Base-by-base conservation (phyloP, 441 rosid genomes). In the Raphanus hybrid region DNA sequence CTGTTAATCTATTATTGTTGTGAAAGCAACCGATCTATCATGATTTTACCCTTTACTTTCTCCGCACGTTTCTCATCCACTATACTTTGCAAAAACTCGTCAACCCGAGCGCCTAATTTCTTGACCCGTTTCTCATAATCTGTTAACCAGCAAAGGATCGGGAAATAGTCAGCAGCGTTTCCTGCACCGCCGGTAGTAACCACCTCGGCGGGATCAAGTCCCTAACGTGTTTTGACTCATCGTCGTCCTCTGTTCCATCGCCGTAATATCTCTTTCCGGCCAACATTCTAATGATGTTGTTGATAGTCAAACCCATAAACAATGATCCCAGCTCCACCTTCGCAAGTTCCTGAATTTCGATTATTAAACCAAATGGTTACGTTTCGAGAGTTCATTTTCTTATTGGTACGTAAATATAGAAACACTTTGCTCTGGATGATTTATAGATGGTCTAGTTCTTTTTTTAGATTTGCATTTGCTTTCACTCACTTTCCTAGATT, bases 21-120 rank as follows among this genome's bases (percentile, higher is more conserved):
- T 23, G 89, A 77, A 54, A 87, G 83, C 45, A 87, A 67, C 48
- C 84, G 87, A 68, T 79, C 77, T 7, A 89, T 84, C 89, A 91
- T 80, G 0, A 75, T 81, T 60, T 81, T 77, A 23, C 73, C 82
- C 54, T 71, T 77, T 50, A 3, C 81, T 43, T 67, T 45, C 8
- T 52, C 63, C 0, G 1, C 75, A 73, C 88, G 79, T 14, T 75
- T 83, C 72, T 85, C 87, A n/a, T 87, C 79, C 23, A 88, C 65
- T 23, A 90, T 43, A 4, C 70, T 66, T 62, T 87, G 86, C 81
- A 89, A 52, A 23, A 88, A 84, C 5, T n/a, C 52, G 12, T 90
- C 87, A 14, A 64, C 12, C n/a, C 70, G 65, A 48, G 70, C 8
- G 0, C 73, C 80, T 2, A 65, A 27, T 26, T 55, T 60, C 0